Conservation (phyloP, 441 rosid genomes). For the Raphanus hybrid region DNA sequence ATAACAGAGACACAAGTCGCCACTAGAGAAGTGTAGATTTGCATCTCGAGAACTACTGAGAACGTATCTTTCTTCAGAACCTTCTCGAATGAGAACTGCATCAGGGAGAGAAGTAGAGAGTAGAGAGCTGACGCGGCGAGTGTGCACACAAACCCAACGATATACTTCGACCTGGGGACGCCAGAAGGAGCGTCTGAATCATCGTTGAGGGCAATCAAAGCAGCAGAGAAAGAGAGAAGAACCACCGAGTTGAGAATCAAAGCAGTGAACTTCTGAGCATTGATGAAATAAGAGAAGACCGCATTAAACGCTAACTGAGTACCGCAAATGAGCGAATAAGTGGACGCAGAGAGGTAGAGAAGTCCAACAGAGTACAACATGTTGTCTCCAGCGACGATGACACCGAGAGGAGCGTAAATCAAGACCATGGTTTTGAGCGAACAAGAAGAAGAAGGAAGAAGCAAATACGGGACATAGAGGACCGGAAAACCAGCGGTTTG, state of each 20-base stretch:
- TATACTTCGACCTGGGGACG: constrained; percentile 61
- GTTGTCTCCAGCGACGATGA: constrained; percentile 71
- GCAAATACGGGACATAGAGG: constrained; percentile 59
- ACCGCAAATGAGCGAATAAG: constrained; percentile 88
- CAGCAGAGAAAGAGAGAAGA: constrained; percentile 72
- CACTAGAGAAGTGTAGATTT: constrained; percentile 69
- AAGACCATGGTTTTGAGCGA: constrained; percentile 49
- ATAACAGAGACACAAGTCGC: constrained; percentile 58
- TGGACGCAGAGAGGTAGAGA: constrained; percentile 83
- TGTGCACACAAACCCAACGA: constrained; percentile 66
- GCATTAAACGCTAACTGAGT: constrained; percentile 87
- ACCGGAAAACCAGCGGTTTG: constrained; percentile 87
- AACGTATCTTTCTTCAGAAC: constrained; percentile 68
- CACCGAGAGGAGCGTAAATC: constrained; percentile 73
- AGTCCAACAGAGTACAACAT: constrained; percentile 83
- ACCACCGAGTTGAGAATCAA: constrained; percentile 75
- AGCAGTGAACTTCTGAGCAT: constrained; percentile 81
- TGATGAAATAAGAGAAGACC: constrained; percentile 78
- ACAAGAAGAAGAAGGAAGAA: constrained; percentile 51
- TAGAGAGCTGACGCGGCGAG: constrained; percentile 78
- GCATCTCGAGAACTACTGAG: constrained; percentile 79
- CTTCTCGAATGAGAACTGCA: constrained; percentile 83
- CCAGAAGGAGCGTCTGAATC: constrained; percentile 63
- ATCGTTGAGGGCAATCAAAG: constrained; percentile 74
- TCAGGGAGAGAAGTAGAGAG: constrained; percentile 80